phyloP scores from a whole-genome alignment of 441 rosid genomes.

The Corymbia calophylla region DNA sequence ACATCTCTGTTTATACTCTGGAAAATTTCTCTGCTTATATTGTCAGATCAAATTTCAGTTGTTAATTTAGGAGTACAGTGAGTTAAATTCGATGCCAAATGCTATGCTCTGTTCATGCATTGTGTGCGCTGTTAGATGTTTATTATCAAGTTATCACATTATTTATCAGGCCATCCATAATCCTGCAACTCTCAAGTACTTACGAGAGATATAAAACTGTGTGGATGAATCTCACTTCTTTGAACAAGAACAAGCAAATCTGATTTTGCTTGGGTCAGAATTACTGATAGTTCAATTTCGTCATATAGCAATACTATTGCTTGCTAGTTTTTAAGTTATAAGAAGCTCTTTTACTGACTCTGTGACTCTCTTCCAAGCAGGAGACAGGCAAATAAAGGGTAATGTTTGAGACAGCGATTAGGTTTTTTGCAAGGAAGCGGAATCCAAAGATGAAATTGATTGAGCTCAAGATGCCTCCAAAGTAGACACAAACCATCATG shows the following conservation, averaged over 20 bases:
- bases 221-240: no score
- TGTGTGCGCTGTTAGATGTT: background rate
- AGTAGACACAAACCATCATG: conserved; percentile 82
- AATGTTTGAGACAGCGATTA: conserved; percentile 32
- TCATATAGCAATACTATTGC: background rate
- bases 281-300: background rate
- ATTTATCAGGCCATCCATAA: background rate
- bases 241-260: no score
- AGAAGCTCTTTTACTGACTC: background rate
- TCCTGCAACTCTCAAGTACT: background rate
- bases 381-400: background rate
- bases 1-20: background rate
- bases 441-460: conserved; percentile 82
- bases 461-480: conserved; percentile 69
- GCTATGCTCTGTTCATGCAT: background rate
- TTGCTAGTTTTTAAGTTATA: background rate
- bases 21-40: no score
- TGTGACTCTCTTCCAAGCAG: background rate
- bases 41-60: no score
- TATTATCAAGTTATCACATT: background rate
- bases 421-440: conserved; percentile 63
- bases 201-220: no score
- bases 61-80: background rate
- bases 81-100: background rate
- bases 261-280: background rate